A percentile compares a stretch with the other conserved stretches of the same genome.
These are phyloP conservation scores for Teratosphaeria nubilosa DNA, from an alignment of 2,329 filamentous ascomycete species.

Conservation along the genomic window DNA sequence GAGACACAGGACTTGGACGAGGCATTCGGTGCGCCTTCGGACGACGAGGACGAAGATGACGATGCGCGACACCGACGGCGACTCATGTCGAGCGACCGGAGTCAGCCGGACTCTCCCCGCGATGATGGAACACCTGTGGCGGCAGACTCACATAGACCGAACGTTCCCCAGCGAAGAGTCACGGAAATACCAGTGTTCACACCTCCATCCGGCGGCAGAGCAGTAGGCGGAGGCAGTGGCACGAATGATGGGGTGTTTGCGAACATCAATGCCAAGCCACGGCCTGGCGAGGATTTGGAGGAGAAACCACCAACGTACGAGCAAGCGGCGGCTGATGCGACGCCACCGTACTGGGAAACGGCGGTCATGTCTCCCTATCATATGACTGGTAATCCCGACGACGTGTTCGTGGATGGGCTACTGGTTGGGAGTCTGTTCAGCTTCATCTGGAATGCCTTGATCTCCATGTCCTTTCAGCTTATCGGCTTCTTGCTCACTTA, in stretches of 20 bases:
- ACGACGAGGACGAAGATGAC: slow-evolving; percentile 61
- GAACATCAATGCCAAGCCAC: slow-evolving; percentile 84
- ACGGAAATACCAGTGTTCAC: slow-evolving; percentile 42
- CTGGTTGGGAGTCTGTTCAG: slow-evolving; percentile 81
- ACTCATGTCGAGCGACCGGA: slow-evolving; percentile 59
- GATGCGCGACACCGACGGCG: slow-evolving; percentile 75
- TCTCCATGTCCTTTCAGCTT: slow-evolving; percentile 93
- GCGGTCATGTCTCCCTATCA: slow-evolving; percentile 90
- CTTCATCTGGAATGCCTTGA: slow-evolving; percentile 89
- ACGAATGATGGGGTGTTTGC: slow-evolving; percentile 93
- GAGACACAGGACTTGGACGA: slow-evolving; percentile 80
- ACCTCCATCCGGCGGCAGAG: slow-evolving; percentile 34
- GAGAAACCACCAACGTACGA: slow-evolving; percentile 97
- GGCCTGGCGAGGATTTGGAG: slow-evolving; percentile 69
- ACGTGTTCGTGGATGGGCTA: slow-evolving; percentile 94
- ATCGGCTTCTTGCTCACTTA: slow-evolving; percentile 97
- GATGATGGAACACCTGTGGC: neutral
- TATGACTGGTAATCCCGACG: slow-evolving; percentile 75
- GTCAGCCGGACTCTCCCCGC: neutral
- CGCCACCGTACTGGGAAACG: slow-evolving; percentile 97
- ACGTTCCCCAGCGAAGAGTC: slow-evolving; percentile 25
- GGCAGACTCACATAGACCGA: slow-evolving; percentile 2
- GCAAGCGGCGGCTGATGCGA: slow-evolving; percentile 91
- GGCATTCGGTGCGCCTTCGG: slow-evolving; percentile 61
- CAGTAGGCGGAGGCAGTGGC: slow-evolving; percentile 59